Base-by-base conservation (phyloP, 495 filamentous ascomycete species). In the Penicillium desertorum region DNA sequence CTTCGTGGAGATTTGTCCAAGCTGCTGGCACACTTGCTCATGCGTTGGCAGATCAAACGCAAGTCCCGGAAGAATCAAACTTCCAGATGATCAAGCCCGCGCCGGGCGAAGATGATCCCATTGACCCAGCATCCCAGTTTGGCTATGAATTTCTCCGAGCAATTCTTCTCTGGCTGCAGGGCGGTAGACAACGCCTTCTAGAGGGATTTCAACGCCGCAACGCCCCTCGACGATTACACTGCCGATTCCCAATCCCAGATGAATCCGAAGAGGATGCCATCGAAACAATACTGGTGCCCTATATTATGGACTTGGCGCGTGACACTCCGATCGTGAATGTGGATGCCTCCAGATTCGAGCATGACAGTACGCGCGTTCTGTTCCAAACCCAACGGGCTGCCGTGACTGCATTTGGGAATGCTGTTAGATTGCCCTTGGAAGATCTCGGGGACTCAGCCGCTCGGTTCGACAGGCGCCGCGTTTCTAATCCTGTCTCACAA, bases 101-200 rank as follows among this genome's bases (percentile, higher is more conserved):
- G 2, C 79, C 77, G 6, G 77, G 72, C 7, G 83, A 86, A 53
- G 63, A 71, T 30, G 69, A 71, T 39, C 62, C 69, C 0, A 66
- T 79, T 17, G 64, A 74, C n/a, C 65, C 60, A 8, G 60, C 73
- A 6, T 65, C 78, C 23, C 81, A 83, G 49, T 83, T 83, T 60
- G 71, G 75, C n/a, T 86, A 86, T 58, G 86, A 88, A 51, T 88
- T 88, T 61, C 58, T 88, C 3, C 83, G 81, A 66, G 83, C 85
- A 3, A 85, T 88, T 19, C 45, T 85, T 5, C 77, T 87, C 6
- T 88, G 84, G 79, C 64, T 87, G 4, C 81, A 83, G 44, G 81
- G 80, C 5, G 86, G 86, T 10, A 65, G 79, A 20, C 72, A 76
- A 16, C 68, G 70, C 32, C 51, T 88, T 6, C 63, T 86, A 2